phyloP scores from a whole-genome alignment of 1,284 basidiomycete genomes.

The Bondarzewia mesenterica region DNA sequence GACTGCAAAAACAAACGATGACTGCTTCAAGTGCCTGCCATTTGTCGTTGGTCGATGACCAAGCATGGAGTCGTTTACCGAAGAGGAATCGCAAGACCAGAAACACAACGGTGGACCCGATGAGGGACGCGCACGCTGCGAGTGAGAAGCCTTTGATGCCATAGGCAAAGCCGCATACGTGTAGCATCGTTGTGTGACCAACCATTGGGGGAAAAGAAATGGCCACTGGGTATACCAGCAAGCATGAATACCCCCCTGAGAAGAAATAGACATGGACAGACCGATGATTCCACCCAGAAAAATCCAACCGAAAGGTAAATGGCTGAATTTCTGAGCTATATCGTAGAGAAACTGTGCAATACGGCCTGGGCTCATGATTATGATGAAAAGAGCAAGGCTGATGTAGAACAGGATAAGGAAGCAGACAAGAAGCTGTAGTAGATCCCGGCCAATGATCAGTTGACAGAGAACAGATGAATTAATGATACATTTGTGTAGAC shows the following conservation, averaged over 20 bases:
- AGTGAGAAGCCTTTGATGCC: slow-evolving; percentile 69
- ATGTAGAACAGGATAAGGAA: slow-evolving; percentile 37
- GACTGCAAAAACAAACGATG: slow-evolving; percentile 42
- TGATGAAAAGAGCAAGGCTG: slow-evolving; percentile 32
- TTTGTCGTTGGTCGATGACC: slow-evolving; percentile 56
- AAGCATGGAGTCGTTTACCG: slow-evolving; percentile 41
- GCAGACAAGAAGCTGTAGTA: slow-evolving; percentile 33
- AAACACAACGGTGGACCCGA: slow-evolving; percentile 66
- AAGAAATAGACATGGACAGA: slow-evolving; percentile 23
- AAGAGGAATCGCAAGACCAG: slow-evolving; percentile 54
- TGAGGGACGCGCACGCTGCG: slow-evolving; percentile 49
- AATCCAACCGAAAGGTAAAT: slow-evolving; percentile 54
- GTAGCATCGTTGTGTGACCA: slow-evolving; percentile 60
- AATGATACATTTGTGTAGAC: not conserved
- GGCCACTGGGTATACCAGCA: slow-evolving; percentile 33
- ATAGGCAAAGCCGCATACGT: slow-evolving; percentile 76
- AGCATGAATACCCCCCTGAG: slow-evolving; percentile 3
- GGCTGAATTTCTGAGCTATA: slow-evolving; percentile 52
- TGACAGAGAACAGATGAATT: not conserved
- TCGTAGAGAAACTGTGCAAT: slow-evolving; percentile 70
- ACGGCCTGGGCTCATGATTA: slow-evolving; percentile 50
- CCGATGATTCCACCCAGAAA: slow-evolving; percentile 44
- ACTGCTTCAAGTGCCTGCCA: slow-evolving; percentile 75
- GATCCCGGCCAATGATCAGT: not conserved
- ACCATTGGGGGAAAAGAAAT: slow-evolving; percentile 75